phyloP scores from a whole-genome alignment of 257 asterid genomes.

The Solanum ossicruentum region DNA sequence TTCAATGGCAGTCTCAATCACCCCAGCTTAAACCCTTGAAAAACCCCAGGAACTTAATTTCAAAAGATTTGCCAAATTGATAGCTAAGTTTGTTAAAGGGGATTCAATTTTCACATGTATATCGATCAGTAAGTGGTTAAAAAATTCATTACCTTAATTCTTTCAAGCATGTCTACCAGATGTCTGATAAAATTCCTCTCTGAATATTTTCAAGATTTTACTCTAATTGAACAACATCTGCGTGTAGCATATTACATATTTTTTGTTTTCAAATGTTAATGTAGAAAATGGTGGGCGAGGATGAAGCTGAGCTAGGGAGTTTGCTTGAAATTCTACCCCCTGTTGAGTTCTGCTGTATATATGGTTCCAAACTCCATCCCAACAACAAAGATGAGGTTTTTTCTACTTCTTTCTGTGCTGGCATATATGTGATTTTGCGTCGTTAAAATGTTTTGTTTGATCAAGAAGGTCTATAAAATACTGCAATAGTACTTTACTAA shows the following conservation, averaged over 20 bases:
- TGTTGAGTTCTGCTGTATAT: conserved; percentile 64
- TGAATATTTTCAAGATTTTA: neutral
- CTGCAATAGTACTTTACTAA: neutral
- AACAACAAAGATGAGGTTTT: conserved; percentile 62
- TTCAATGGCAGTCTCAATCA: neutral
- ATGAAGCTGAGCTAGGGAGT: conserved; percentile 16
- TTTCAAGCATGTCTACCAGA: neutral
- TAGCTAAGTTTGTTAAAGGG: neutral
- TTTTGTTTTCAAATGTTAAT: neutral
- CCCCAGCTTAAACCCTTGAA: neutral
- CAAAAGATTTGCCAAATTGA: neutral
- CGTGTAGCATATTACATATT: neutral
- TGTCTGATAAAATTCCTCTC: conserved; percentile 22
- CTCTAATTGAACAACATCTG: neutral
- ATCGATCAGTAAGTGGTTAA: neutral
- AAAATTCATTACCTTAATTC: neutral
- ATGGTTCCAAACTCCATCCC: conserved; percentile 85
- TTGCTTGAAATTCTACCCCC: conserved; percentile 67
- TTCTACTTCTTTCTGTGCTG: neutral
- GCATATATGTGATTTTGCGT: neutral
- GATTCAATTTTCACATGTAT: neutral
- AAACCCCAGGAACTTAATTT: neutral
- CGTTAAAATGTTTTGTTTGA: neutral
- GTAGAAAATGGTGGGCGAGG: conserved; percentile 23
- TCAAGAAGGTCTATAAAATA: neutral